These are phyloP conservation scores for Solanum chilense DNA, from an alignment of 257 asterid genomes.

Conservation along the genomic window DNA sequence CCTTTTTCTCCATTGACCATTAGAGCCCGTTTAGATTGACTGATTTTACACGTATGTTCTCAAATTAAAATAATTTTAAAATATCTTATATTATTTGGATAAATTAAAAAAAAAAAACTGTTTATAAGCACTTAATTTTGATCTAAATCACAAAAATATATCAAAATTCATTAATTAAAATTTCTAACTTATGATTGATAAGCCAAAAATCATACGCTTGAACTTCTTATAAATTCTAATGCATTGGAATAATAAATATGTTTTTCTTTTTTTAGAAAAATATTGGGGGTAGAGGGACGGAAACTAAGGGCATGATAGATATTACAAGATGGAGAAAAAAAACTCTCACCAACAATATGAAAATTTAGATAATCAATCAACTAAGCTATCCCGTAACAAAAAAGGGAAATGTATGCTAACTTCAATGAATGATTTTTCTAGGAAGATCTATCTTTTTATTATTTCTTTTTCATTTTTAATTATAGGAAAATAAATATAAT, in stretches of 20 bases:
- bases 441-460: not conserved
- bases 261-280: too few species aligned
- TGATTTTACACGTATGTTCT: accelerated
- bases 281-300: accelerated
- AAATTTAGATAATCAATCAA: not conserved
- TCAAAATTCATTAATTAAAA: not conserved
- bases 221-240: not conserved
- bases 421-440: not conserved
- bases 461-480: not conserved
- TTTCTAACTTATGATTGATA: not conserved
- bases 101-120: too few species aligned
- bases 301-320: too few species aligned
- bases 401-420: not conserved
- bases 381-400: not conserved
- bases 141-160: not conserved
- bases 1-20: not conserved
- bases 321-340: not conserved
- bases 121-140: too few species aligned
- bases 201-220: not conserved
- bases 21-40: not conserved
- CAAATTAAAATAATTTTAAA: too few species aligned
- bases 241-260: not conserved
- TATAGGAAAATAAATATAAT: not conserved
- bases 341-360: accelerated
- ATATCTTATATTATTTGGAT: too few species aligned